phyloP scores from a whole-genome alignment of 768 basidiomycete species.

The Calocybe cyanea region DNA sequence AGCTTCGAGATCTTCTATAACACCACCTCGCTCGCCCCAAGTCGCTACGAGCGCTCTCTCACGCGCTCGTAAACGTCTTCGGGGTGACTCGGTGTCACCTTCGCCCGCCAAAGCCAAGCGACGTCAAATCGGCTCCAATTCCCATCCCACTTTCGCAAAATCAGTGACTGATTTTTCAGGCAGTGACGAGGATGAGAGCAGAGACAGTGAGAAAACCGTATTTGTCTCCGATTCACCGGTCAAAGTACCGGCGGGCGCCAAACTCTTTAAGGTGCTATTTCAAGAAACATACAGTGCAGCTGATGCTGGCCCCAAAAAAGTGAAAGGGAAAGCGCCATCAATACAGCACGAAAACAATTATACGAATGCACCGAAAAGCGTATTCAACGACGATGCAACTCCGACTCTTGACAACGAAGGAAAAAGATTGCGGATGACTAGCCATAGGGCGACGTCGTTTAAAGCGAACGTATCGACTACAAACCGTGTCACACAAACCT shows the following conservation, averaged over 20 bases:
- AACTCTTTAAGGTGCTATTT: conserved; percentile 66
- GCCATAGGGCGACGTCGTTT: conserved; percentile 4
- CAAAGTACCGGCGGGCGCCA: conserved; percentile 53
- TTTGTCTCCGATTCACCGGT: conserved; percentile 72
- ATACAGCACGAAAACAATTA: conserved; percentile 8
- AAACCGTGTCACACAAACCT: background rate
- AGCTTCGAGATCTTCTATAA: conserved; percentile 18
- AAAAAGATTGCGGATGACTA: background rate
- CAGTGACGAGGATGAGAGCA: conserved; percentile 32
- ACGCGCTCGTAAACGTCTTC: conserved; percentile 74
- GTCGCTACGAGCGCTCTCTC: conserved; percentile 44
- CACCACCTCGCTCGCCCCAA: conserved; percentile 22
- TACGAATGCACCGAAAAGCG: conserved; percentile 3
- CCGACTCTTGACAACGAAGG: background rate
- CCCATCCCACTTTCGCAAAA: conserved; percentile 33
- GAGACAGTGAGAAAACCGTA: conserved; percentile 36
- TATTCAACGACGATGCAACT: conserved; percentile 8
- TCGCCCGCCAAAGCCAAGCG: conserved; percentile 78
- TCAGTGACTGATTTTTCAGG: conserved; percentile 25
- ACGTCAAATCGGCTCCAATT: conserved; percentile 47
- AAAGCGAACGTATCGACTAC: background rate
- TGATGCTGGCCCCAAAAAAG: conserved; percentile 1
- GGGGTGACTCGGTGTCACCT: conserved; percentile 81
- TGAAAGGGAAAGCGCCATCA: conserved; percentile 6
- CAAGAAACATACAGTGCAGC: conserved; percentile 32